A percentile compares a stretch with the other conserved stretches of the same genome.
phyloP scores from a whole-genome alignment of 345 rosid species.

The Arabis alpina region DNA sequence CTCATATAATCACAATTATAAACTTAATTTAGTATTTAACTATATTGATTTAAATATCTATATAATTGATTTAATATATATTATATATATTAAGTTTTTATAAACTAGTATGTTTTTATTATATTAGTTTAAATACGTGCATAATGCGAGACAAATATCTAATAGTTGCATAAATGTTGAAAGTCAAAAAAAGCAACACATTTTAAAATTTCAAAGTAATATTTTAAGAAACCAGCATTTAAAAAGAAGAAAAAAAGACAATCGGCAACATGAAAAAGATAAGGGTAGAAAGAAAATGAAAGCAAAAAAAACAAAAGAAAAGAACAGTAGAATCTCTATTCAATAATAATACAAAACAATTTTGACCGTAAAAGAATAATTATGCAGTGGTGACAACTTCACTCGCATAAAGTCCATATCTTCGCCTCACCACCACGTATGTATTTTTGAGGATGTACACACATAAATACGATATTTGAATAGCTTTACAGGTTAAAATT shows the following conservation, averaged over 20 bases:
- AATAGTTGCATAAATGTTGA: not conserved
- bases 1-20: no score
- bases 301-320: conserved; percentile 17
- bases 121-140: not conserved
- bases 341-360: conserved; percentile 32
- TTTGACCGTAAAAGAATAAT: conserved; percentile 28
- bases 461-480: conserved; percentile 11
- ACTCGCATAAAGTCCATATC: conserved; percentile 5
- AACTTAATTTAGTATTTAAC: no score
- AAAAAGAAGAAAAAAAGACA: not conserved
- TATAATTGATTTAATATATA: no score
- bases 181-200: not conserved
- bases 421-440: conserved; percentile 24
- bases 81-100: no score
- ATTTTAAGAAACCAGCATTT: not conserved
- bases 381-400: conserved; percentile 26
- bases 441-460: conserved; percentile 14
- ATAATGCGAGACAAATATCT: not conserved
- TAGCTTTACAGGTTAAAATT: conserved; percentile 35
- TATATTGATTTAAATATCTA: no score
- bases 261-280: conserved; percentile 7
- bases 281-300: conserved; percentile 6
- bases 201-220: not conserved
- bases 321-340: conserved; percentile 33
- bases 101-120: no score